Percentiles rank a stretch among this genome's conserved stretches.
Evolutionary conservation across 2,329 filamentous ascomycete species (phyloP).

Genomic region (Xylaria sp.): DNA sequence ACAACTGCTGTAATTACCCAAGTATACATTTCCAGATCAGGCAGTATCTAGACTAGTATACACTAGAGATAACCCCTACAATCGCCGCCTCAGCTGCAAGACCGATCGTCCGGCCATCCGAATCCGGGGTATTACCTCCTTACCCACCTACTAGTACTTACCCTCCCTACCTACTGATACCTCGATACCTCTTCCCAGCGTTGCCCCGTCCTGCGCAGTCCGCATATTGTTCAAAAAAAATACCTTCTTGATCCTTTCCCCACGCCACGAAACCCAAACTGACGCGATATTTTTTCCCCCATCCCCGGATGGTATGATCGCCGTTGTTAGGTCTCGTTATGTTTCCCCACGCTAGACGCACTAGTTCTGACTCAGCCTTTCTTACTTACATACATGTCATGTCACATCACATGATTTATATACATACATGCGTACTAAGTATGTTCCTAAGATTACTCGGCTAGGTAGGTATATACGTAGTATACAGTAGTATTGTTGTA

Average conservation of each 20-base stretch:
- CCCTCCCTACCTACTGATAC: background rate
- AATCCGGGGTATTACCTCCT: background rate
- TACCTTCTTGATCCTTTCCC: too few species aligned
- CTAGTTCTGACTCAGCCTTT: conserved; percentile 16
- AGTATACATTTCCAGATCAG: background rate
- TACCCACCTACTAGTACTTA: background rate
- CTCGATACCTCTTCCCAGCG: background rate
- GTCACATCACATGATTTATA: background rate
- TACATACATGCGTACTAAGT: background rate
- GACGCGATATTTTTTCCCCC: background rate
- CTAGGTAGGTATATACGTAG: background rate
- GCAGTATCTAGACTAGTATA: background rate
- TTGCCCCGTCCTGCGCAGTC: too few species aligned
- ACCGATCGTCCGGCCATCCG: conserved; percentile 1
- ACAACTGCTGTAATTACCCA: background rate
- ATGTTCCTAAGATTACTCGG: background rate
- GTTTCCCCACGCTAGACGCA: background rate
- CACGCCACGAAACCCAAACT: background rate
- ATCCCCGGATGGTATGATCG: background rate
- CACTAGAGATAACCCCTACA: background rate
- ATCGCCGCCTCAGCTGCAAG: background rate
- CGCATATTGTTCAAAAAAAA: background rate
- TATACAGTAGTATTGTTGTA: background rate
- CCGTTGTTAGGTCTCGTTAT: background rate
- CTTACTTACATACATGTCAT: conserved; percentile 1